Evolutionary conservation across 2,329 filamentous ascomycete genomes (phyloP).

Genomic region (Fusarium mundagurra): DNA sequence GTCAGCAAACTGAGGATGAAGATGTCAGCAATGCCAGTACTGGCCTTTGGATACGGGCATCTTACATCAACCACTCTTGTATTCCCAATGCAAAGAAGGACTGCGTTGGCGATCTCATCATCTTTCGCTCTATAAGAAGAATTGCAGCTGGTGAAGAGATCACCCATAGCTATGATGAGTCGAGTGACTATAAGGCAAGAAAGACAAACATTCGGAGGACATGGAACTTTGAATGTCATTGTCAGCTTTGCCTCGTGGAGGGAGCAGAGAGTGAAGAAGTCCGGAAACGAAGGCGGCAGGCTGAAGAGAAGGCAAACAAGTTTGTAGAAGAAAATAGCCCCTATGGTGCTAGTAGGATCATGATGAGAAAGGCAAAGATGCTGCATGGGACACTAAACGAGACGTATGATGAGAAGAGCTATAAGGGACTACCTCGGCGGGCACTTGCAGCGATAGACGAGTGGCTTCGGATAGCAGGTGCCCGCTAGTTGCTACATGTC

Average conservation of each 20-base stretch:
- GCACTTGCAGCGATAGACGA: slow-evolving; percentile 39
- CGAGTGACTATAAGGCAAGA: slow-evolving; percentile 39
- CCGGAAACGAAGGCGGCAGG: slow-evolving; percentile 29
- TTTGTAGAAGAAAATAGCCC: slow-evolving; percentile 27
- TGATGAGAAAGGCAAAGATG: slow-evolving; percentile 39
- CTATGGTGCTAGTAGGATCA: slow-evolving; percentile 21
- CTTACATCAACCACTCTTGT: slow-evolving; percentile 57
- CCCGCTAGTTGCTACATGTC: background rate
- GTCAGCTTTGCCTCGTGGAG: slow-evolving; percentile 49
- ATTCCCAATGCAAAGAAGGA: slow-evolving; percentile 48
- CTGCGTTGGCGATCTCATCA: slow-evolving; percentile 52
- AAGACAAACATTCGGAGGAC: slow-evolving; percentile 34
- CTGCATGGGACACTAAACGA: slow-evolving; percentile 37
- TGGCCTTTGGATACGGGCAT: slow-evolving; percentile 52
- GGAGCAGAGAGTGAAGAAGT: slow-evolving; percentile 27
- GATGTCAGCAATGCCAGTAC: slow-evolving; percentile 46
- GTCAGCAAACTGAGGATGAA: slow-evolving; percentile 42
- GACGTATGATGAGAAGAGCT: slow-evolving; percentile 43
- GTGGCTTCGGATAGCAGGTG: slow-evolving; percentile 38
- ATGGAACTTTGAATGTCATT: slow-evolving; percentile 53
- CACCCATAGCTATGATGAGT: slow-evolving; percentile 46
- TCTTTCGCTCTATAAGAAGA: slow-evolving; percentile 49
- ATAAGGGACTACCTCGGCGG: slow-evolving; percentile 38
- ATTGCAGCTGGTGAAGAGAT: slow-evolving; percentile 50
- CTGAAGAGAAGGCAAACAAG: slow-evolving; percentile 30